Percentiles rank a stretch among this genome's conserved stretches.
Evolutionary conservation across 1,284 basidiomycete species (phyloP).

Genomic region (Naganishia sp.): DNA sequence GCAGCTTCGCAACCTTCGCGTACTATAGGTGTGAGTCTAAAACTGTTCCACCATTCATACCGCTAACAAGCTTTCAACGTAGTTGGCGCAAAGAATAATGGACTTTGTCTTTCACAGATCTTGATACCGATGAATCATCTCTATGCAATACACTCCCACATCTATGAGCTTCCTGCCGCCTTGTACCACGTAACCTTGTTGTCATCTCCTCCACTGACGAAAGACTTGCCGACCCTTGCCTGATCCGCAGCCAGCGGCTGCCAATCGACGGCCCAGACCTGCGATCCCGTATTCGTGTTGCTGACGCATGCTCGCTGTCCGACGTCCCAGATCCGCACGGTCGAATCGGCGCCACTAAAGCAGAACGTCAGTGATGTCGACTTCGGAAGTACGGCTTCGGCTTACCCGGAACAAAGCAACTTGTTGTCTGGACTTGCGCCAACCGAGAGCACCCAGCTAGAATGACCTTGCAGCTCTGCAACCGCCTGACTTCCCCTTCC

Average conservation of each 20-base stretch:
- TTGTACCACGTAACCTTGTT: slow-evolving; percentile 67
- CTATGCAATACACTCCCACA: background rate
- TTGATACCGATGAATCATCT: background rate
- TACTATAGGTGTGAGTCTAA: background rate
- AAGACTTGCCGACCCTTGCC: slow-evolving; percentile 60
- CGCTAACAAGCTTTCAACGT: background rate
- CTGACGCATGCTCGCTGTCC: slow-evolving; percentile 72
- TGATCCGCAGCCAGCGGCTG: slow-evolving; percentile 63
- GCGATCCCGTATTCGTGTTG: slow-evolving; percentile 71
- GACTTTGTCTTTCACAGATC: too few relatives aligned
- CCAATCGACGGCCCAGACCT: slow-evolving; percentile 85
- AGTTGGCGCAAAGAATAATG: background rate
- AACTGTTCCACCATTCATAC: background rate
- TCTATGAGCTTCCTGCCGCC: slow-evolving; percentile 44
- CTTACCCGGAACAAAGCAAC: slow-evolving; percentile 75
- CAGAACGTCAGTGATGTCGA: background rate
- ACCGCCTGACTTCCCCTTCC: slow-evolving; percentile 70
- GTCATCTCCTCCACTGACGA: slow-evolving; percentile 78
- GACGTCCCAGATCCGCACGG: slow-evolving; percentile 85
- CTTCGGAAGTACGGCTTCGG: slow-evolving; percentile 28
- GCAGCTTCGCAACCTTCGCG: background rate
- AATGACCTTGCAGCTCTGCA: slow-evolving; percentile 76
- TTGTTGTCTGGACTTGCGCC: slow-evolving; percentile 77
- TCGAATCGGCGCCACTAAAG: slow-evolving; percentile 74
- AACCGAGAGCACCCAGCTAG: slow-evolving; percentile 78